phyloP scores from a whole-genome alignment of 1,139 yeast species.

The Diutina catenulata region DNA sequence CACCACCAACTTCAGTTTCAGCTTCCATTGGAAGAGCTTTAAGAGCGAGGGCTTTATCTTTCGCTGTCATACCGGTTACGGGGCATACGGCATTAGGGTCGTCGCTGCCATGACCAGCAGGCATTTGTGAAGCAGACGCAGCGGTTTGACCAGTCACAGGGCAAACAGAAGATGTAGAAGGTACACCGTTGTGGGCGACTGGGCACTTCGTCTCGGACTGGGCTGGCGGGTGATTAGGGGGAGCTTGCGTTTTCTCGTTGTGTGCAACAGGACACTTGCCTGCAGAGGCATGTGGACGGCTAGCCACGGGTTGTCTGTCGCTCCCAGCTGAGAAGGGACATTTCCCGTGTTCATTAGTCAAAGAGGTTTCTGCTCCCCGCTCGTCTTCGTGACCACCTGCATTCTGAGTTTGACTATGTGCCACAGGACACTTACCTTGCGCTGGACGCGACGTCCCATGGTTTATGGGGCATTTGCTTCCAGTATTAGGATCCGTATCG shows the following conservation, averaged over 20 bases:
- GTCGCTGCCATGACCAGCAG: neutral
- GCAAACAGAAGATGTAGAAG: neutral
- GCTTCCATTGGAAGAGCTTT: neutral
- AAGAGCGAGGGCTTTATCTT: neutral
- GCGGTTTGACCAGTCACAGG: neutral
- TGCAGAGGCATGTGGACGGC: no score
- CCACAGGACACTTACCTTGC: neutral
- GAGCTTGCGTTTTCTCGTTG: neutral
- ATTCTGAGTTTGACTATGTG: no score
- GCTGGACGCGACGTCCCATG: no score
- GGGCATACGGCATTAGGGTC: constrained; percentile 3
- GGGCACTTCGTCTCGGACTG: no score
- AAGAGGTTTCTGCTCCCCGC: no score
- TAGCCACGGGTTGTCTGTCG: no score
- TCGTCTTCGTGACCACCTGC: no score
- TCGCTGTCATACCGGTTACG: constrained; percentile 1
- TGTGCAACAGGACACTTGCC: constrained; percentile 2
- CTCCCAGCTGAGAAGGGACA: no score
- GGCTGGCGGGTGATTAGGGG: no score
- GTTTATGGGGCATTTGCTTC: no score
- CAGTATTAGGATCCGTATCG: no score
- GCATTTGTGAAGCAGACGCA: neutral
- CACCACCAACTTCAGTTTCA: neutral
- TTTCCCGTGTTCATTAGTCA: no score
- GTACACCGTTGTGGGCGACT: neutral